Evolutionary conservation across 768 basidiomycete species (phyloP), one percentile per base, ranked within the genome.

Genomic region (Xerocomus potaroensis): DNA sequence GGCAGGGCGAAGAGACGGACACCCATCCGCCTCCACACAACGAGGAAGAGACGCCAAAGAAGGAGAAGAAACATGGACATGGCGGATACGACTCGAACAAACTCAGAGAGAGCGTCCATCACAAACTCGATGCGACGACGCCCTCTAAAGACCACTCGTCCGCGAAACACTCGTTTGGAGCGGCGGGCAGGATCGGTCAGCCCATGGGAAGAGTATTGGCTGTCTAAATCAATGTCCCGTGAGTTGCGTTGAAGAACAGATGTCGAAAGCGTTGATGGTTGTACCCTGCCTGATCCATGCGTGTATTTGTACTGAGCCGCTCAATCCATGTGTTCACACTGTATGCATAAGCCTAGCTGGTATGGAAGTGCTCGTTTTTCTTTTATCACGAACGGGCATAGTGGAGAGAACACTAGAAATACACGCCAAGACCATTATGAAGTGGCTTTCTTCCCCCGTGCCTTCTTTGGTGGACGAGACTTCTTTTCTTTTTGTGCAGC

Each of bases 401-500:
- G 35, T 31, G 23, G 52, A 51, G 31, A 41, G 10, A 49, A 45
- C 42, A 53, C 50, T 63, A 58, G 49, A 37, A 41, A 62, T 64
- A 66, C 55, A 66, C 34, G 51, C 45, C 27, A 30, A 46, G 34
- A 39, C 27, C 44, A 26, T 66, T 48, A 63, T 57, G 51, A 53
- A 26, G 45, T 23, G 16, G 57, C 65, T 70, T 86, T 88, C 75
- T 80, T 83, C 46, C 87, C 86, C 59, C 88, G 76, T 51, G 71
- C 51, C 72, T 88, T 89, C 77, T 80, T 88, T 40, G 78, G 70
- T 60, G 76, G 85, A 54, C 67, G 57, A 10, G 78, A 61, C 68
- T 85, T 88, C 66, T 78, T 84, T 66, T 84, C 81, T 62, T 76
- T 81, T 70, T 87, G 84, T 43, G 87, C 68, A 22, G 75, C 77